phyloP scores from a whole-genome alignment of 2,329 filamentous ascomycete species.

The Fusarium xylarioides region DNA sequence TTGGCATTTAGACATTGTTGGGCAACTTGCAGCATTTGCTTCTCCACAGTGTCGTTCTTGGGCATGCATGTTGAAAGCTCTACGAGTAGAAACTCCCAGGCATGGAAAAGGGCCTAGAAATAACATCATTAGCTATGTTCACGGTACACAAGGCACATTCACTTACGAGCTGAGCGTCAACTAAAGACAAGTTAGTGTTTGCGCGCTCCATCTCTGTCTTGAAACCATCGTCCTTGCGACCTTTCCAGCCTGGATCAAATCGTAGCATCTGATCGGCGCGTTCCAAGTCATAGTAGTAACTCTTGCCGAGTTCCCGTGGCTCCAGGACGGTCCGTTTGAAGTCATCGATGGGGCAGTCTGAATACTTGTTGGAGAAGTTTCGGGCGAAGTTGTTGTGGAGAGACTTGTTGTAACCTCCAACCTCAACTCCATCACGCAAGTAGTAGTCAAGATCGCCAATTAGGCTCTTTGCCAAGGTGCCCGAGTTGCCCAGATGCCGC shows the following conservation, averaged over 20 bases:
- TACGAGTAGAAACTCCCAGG: slow-evolving; percentile 88
- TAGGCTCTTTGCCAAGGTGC: slow-evolving; percentile 73
- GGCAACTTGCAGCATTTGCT: slow-evolving; percentile 77
- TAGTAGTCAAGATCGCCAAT: slow-evolving; percentile 82
- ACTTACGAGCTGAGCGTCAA: slow-evolving; percentile 88
- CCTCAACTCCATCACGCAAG: slow-evolving; percentile 77
- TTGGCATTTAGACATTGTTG: slow-evolving; percentile 83
- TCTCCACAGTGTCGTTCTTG: slow-evolving; percentile 64
- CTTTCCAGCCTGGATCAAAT: slow-evolving; percentile 82
- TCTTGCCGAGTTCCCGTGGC: slow-evolving; percentile 71
- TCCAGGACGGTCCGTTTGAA: slow-evolving; percentile 81
- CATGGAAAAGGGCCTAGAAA: slow-evolving; percentile 78
- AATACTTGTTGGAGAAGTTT: slow-evolving; percentile 84
- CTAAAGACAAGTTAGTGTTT: slow-evolving; percentile 89
- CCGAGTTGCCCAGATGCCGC: slow-evolving; percentile 76
- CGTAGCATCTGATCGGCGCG: slow-evolving; percentile 79
- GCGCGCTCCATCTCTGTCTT: slow-evolving; percentile 83
- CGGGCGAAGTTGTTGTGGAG: slow-evolving; percentile 85
- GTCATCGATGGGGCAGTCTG: slow-evolving; percentile 75
- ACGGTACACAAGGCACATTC: slow-evolving; percentile 38
- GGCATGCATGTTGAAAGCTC: slow-evolving; percentile 78
- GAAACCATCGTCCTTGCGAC: slow-evolving; percentile 76
- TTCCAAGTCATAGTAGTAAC: slow-evolving; percentile 86
- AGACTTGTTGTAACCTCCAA: slow-evolving; percentile 87
- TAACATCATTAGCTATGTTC: slow-evolving; percentile 27